These are phyloP conservation scores for Naganishia antarctica DNA, from an alignment of 768 basidiomycete species.

Conservation along the genomic window DNA sequence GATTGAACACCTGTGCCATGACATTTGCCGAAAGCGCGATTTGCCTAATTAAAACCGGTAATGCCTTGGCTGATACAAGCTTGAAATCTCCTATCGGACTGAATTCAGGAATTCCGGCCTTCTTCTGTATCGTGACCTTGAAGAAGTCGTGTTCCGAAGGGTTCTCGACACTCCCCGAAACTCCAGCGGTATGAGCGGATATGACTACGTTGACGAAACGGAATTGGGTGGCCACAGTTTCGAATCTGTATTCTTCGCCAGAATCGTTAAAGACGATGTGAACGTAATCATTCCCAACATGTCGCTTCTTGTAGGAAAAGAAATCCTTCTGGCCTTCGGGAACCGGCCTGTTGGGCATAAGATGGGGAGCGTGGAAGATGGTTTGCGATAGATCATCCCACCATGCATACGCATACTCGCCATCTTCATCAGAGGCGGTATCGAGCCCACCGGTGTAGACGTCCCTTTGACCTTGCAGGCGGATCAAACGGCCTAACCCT, in stretches of 20 bases:
- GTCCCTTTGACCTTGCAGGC: constrained; percentile 80
- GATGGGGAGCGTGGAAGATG: constrained; percentile 89
- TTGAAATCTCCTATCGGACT: constrained; percentile 89
- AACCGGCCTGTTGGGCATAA: constrained; percentile 71
- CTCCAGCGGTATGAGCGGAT: constrained; percentile 58
- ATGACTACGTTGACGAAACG: constrained; percentile 97
- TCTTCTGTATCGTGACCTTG: constrained; percentile 85
- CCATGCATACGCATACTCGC: constrained; percentile 97
- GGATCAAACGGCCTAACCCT: constrained; percentile 79
- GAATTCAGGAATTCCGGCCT: constrained; percentile 87
- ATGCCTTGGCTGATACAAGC: constrained; percentile 78
- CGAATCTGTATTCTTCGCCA: constrained; percentile 74
- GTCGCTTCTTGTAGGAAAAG: constrained; percentile 78
- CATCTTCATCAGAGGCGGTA: constrained; percentile 70
- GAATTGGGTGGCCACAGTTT: constrained; percentile 86
- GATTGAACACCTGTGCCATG: constrained; percentile 76
- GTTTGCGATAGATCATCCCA: constrained; percentile 97
- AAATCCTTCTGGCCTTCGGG: constrained; percentile 57
- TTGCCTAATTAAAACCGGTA: constrained; percentile 83
- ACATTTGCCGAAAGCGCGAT: constrained; percentile 81
- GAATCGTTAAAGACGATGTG: constrained; percentile 98
- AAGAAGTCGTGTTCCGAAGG: constrained; percentile 88
- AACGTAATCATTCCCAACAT: constrained; percentile 95
- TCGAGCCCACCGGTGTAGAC: constrained; percentile 89
- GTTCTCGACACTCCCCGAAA: constrained; percentile 52